Evolutionary conservation across 2,329 filamentous ascomycete genomes (phyloP).

Genomic region (Aspergillus awamori): DNA sequence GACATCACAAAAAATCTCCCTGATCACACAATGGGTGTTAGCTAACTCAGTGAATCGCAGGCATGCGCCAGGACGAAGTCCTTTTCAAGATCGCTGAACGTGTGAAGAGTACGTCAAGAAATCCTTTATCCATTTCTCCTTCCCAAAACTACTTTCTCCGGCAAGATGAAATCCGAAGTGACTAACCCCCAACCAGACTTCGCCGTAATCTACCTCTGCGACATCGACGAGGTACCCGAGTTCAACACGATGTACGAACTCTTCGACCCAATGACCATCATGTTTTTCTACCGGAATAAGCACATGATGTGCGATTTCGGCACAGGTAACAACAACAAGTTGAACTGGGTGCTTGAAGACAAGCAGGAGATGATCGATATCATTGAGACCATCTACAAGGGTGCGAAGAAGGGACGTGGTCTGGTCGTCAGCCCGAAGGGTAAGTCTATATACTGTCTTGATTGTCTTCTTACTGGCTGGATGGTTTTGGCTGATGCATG

Average conservation of each 20-base stretch:
- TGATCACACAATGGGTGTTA: background rate
- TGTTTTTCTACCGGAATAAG: conserved; percentile 72
- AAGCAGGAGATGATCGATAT: conserved; percentile 99
- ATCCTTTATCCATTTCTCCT: background rate
- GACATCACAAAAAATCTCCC: conserved; percentile 10
- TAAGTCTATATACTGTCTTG: conserved; percentile 32
- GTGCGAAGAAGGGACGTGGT: conserved; percentile 97
- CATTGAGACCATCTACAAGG: conserved; percentile 94
- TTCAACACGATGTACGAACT: conserved; percentile 96
- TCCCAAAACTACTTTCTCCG: background rate
- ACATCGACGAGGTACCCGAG: conserved; percentile 86
- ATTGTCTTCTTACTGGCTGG: background rate
- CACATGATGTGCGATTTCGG: conserved; percentile 93
- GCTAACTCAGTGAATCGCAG: conserved; percentile 28
- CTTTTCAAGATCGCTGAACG: conserved; percentile 91
- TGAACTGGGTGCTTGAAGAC: conserved; percentile 95
- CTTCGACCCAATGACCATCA: conserved; percentile 87
- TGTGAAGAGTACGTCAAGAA: conserved; percentile 67
- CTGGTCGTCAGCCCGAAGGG: conserved; percentile 95
- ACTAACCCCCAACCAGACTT: conserved; percentile 33
- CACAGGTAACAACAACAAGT: conserved; percentile 97
- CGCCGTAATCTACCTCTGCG: conserved; percentile 81
- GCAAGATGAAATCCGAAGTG: too few relatives aligned
- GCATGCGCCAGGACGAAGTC: conserved; percentile 85
- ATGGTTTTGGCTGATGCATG: conserved; percentile 9